A percentile compares a stretch with the other conserved stretches of the same genome.
Evolutionary conservation across 345 rosid genomes (phyloP).

Genomic region (Erysimum cheiranthoides): DNA sequence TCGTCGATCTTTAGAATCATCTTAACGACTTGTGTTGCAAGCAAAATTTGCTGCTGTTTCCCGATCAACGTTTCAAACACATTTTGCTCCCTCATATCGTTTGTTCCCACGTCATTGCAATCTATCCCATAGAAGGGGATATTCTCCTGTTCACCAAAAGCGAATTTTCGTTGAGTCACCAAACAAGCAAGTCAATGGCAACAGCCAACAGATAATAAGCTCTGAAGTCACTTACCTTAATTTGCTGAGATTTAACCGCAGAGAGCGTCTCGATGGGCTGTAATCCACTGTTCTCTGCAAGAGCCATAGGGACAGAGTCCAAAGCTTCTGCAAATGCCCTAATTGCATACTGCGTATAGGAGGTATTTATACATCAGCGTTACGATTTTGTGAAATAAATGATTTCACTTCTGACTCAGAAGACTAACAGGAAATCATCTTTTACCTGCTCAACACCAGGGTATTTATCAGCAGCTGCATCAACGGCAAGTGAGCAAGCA

Average conservation of each 20-base stretch:
- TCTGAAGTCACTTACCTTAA: slow-evolving; percentile 59
- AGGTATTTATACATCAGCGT: slow-evolving; percentile 6
- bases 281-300: slow-evolving; percentile 96
- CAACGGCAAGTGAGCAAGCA: slow-evolving; percentile 90
- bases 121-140: slow-evolving; percentile 82
- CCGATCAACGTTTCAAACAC: slow-evolving; percentile 97
- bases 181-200: not conserved
- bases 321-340: slow-evolving; percentile 94
- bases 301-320: slow-evolving; percentile 91
- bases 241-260: slow-evolving; percentile 91
- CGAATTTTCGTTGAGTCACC: not conserved
- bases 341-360: slow-evolving; percentile 77
- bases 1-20: slow-evolving; percentile 97
- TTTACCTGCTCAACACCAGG: slow-evolving; percentile 96
- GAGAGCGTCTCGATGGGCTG: slow-evolving; percentile 96
- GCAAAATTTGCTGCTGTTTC: slow-evolving; percentile 93
- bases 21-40: slow-evolving; percentile 99
- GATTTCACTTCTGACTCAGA: not conserved
- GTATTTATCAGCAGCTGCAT: slow-evolving; percentile 86
- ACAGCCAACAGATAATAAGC: not conserved
- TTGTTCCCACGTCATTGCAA: slow-evolving; percentile 96
- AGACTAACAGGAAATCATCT: not conserved
- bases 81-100: slow-evolving; percentile 87
- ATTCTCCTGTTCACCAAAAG: slow-evolving; percentile 63
- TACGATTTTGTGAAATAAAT: not conserved